phyloP scores from a whole-genome alignment of 2,329 filamentous ascomycete genomes.

The Fusarium sp. region DNA sequence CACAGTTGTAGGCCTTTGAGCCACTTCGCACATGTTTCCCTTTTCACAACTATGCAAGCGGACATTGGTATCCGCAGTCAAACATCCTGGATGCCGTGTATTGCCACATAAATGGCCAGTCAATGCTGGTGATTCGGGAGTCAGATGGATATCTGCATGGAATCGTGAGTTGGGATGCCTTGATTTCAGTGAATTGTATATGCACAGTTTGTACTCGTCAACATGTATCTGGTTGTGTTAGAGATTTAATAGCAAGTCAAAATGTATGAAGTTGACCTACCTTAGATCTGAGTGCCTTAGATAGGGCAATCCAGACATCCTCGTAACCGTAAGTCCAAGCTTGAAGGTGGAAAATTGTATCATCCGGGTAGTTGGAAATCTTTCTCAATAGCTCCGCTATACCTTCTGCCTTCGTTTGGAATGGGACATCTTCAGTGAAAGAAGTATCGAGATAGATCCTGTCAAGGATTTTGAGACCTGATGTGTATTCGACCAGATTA shows the following conservation, averaged over 20 bases:
- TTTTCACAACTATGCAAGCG: constrained; percentile 90
- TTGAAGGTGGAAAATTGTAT: constrained; percentile 85
- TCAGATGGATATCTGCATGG: constrained; percentile 56
- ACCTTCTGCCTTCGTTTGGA: constrained; percentile 78
- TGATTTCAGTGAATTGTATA: constrained; percentile 74
- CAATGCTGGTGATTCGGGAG: constrained; percentile 73
- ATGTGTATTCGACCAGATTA: constrained; percentile 77
- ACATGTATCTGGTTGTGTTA: constrained; percentile 74
- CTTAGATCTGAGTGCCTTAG: constrained; percentile 73
- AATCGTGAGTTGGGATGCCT: constrained; percentile 56
- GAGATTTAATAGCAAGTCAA: accelerated
- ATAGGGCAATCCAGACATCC: constrained; percentile 87
- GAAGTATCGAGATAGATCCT: constrained; percentile 93
- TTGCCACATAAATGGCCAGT: constrained; percentile 83
- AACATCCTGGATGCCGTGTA: constrained; percentile 73
- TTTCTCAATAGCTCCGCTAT: constrained; percentile 78
- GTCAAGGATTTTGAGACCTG: constrained; percentile 75
- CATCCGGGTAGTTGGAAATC: constrained; percentile 73
- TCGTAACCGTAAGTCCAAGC: constrained; percentile 94
- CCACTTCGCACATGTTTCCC: constrained; percentile 69
- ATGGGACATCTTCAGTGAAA: constrained; percentile 63
- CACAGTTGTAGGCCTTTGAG: constrained; percentile 67
- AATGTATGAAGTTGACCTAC: constrained; percentile 52
- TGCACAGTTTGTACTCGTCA: constrained; percentile 79
- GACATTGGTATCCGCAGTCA: constrained; percentile 72